These are phyloP conservation scores for Alnus rubra DNA, from an alignment of 306 rosid genomes.

Conservation along the genomic window DNA sequence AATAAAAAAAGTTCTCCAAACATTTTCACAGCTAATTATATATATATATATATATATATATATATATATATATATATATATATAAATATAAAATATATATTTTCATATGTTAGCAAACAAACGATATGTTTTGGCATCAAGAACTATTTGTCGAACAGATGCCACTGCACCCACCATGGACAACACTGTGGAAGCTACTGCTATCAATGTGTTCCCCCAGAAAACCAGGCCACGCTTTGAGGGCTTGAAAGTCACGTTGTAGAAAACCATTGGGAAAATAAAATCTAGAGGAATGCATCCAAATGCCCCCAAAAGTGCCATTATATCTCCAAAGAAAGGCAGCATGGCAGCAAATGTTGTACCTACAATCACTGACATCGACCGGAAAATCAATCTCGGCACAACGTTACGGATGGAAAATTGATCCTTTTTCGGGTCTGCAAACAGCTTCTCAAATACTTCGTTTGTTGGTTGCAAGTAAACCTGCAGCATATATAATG, in stretches of 20 bases:
- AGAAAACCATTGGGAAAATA: slow-evolving; percentile 79
- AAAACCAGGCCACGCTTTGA: slow-evolving; percentile 48
- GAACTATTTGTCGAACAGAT: slow-evolving; percentile 64
- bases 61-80: no score
- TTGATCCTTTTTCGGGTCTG: slow-evolving; percentile 58
- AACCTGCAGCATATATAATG: slow-evolving; percentile 38
- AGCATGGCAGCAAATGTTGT: slow-evolving; percentile 74
- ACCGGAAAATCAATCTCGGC: slow-evolving; percentile 62
- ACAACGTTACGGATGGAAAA: slow-evolving; percentile 59
- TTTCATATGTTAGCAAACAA: slow-evolving; percentile 59
- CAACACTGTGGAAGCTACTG: slow-evolving; percentile 44
- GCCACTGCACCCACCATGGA: slow-evolving; percentile 67
- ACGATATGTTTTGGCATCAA: slow-evolving; percentile 65
- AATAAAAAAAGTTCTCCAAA: no score
- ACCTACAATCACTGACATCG: slow-evolving; percentile 59
- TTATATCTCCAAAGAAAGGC: slow-evolving; percentile 81
- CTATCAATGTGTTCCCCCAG: slow-evolving; percentile 66
- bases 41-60: no score
- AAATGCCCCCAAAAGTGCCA: slow-evolving; percentile 78
- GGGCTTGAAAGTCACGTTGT: slow-evolving; percentile 74
- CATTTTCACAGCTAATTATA: no score
- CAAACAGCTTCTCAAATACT: slow-evolving; percentile 58
- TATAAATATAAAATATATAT: no score
- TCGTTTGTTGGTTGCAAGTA: slow-evolving; percentile 85
- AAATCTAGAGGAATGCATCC: slow-evolving; percentile 81